Percentiles rank a stretch among this genome's conserved stretches.
These are phyloP conservation scores for Physaria fendleri DNA, from an alignment of 345 rosid genomes.

Conservation along the genomic window DNA sequence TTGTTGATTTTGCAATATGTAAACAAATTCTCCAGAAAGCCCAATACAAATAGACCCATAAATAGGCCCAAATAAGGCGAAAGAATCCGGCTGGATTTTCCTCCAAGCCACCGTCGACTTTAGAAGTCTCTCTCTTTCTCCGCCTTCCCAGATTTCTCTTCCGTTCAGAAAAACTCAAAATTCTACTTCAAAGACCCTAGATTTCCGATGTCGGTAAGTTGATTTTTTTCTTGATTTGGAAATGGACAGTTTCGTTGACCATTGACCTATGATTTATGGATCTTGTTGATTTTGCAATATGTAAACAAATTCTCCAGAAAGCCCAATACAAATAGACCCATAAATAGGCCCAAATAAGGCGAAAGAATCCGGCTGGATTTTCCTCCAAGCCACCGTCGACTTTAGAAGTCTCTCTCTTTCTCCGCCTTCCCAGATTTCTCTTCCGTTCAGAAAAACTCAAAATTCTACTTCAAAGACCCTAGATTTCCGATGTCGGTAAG, in stretches of 20 bases:
- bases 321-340: no score
- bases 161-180: conserved; percentile 15
- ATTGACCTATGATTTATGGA: no score
- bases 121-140: not conserved
- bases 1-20: no score
- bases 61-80: no score
- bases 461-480: conserved; percentile 10
- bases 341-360: no score
- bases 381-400: conserved; percentile 30
- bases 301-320: no score
- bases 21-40: no score
- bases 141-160: conserved; percentile 18
- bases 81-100: conserved; percentile 29
- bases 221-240: conserved; percentile 11
- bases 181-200: conserved; percentile 13
- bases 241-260: no score
- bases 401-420: not conserved
- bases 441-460: conserved; percentile 19
- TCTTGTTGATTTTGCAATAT: no score
- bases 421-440: conserved; percentile 15
- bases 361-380: no score
- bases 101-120: conserved; percentile 29
- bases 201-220: conserved; percentile 47
- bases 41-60: no score
- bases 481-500: conserved; percentile 46